Evolutionary conservation across 2,329 filamentous ascomycete species (phyloP).

Genomic region (Sporothrix dimorphospora): DNA sequence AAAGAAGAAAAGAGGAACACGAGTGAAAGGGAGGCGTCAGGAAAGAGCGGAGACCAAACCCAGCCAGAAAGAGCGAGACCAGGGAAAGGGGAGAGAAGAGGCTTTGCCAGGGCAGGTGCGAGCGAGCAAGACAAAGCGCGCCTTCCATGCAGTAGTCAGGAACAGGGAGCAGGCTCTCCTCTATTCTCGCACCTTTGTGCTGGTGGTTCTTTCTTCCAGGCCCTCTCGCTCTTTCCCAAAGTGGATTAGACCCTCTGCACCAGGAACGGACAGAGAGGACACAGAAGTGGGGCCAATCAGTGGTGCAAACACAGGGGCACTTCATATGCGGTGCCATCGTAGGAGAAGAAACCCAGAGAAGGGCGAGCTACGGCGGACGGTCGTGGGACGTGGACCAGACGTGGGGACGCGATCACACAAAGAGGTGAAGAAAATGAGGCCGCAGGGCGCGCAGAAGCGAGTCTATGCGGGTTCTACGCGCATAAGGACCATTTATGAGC

Average conservation of each 20-base stretch:
- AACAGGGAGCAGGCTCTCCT: constrained; percentile 22
- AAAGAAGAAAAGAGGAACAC: constrained; percentile 1
- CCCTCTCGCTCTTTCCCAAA: constrained; percentile 24
- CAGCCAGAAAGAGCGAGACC: background rate
- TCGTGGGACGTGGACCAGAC: background rate
- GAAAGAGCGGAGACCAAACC: background rate
- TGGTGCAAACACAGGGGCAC: background rate
- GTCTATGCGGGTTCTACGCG: constrained; percentile 4
- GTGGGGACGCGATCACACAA: constrained; percentile 12
- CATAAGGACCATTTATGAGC: background rate
- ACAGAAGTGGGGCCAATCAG: constrained; percentile 22
- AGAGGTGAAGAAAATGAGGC: background rate
- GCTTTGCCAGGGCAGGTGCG: constrained; percentile 16
- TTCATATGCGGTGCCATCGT: constrained; percentile 15
- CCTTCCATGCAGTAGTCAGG: constrained; percentile 23
- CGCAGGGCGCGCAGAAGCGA: background rate
- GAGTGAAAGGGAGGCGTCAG: constrained; percentile 4
- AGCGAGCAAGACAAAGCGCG: constrained; percentile 9
- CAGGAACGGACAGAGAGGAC: constrained; percentile 20
- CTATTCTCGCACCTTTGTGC: background rate
- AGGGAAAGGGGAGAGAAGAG: background rate
- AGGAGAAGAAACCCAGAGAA: constrained; percentile 19
- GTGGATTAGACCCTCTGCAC: background rate
- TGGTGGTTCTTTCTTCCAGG: constrained; percentile 10
- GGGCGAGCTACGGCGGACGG: background rate